Evolutionary conservation across 2,329 filamentous ascomycete genomes (phyloP), one percentile per base, ranked within the genome.

Genomic region (Ilyonectria robusta): DNA sequence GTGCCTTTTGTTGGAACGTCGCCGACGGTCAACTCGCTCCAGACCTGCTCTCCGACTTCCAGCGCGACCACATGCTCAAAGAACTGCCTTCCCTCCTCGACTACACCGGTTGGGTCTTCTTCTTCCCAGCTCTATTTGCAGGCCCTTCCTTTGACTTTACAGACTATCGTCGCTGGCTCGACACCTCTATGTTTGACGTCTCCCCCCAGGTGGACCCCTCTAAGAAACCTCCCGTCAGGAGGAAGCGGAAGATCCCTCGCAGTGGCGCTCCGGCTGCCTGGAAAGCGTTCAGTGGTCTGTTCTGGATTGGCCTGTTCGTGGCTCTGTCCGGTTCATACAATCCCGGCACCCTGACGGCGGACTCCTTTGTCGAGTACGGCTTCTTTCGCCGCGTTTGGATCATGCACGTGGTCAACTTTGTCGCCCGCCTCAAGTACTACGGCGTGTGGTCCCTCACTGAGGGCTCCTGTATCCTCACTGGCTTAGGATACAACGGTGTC

Each of bases 1-100:
- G 91, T 23, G 93, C 95, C 6, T 99, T 99, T 78, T 97, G 94
- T 83, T 99, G 96, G 96, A 98, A 98, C 78, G 92, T 98, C 9
- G 94, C 96, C 76, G 96, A 99, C 79, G 97, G 96, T 21, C 90
- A 92, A 65, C 86, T 97, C 21, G 91, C 94, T 3, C 89, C 92
- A 19, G 87, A 92, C 48, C 89, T 95, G 65, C 88, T 99, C n/a
- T 93, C 93, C 1, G 93, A 96, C 56, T 89, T 92, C 51, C 96
- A 99, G 79, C 95, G 92, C 77, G 93, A 95, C 70, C 90, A 93
- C 33, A 92, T 93, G 53, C 87, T 99, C 47, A 86, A 85, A 59
- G 82, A 93, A 51, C 85, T 99, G 62, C 97, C 97, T 0, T 81
- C 84, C 21, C 78, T 96, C 1, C 82, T 98, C 37, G 93, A 98